A percentile compares a stretch with the other conserved stretches of the same genome.
These are phyloP conservation scores for Penicillium sp. DNA, from an alignment of 2,329 filamentous ascomycete species.

Conservation along the genomic window DNA sequence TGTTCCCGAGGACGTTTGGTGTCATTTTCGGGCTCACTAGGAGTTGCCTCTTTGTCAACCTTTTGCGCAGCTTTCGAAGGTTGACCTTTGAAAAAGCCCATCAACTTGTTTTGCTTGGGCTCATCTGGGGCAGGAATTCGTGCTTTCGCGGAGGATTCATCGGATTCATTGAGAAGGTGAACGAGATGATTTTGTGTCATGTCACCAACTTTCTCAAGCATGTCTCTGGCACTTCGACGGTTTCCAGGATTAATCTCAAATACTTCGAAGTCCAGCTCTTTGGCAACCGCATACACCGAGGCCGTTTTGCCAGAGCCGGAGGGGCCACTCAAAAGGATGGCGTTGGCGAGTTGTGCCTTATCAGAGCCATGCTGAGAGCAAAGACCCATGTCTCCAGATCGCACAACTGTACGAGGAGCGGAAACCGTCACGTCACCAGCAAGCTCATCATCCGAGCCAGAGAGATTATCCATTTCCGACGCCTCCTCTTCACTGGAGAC, in stretches of 20 bases:
- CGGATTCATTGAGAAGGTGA: constrained; percentile 47
- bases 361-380: constrained; percentile 37
- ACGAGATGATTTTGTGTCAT: constrained; percentile 97
- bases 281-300: constrained; percentile 85
- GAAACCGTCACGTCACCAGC: constrained; percentile 41
- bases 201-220: constrained; percentile 88
- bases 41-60: not conserved
- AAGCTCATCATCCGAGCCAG: constrained; percentile 57
- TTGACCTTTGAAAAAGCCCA: constrained; percentile 72
- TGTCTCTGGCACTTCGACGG: constrained; percentile 82
- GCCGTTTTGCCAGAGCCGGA: constrained; percentile 92
- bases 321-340: constrained; percentile 85
- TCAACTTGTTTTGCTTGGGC: constrained; percentile 76
- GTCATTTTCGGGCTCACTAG: constrained; percentile 17
- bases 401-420: constrained; percentile 42
- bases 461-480: constrained; percentile 67
- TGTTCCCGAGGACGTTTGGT: constrained; percentile 54
- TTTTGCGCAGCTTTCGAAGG: constrained; percentile 21
- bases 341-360: constrained; percentile 64
- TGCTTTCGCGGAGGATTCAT: constrained; percentile 19
- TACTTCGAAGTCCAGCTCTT: constrained; percentile 87
- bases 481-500: constrained; percentile 75
- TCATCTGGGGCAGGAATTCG: constrained; percentile 53
- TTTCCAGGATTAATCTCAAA: constrained; percentile 91
- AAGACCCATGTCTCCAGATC: constrained; percentile 37